Evolutionary conservation across 257 asterid genomes (phyloP).

Genomic region (Primulina huaijiensis): DNA sequence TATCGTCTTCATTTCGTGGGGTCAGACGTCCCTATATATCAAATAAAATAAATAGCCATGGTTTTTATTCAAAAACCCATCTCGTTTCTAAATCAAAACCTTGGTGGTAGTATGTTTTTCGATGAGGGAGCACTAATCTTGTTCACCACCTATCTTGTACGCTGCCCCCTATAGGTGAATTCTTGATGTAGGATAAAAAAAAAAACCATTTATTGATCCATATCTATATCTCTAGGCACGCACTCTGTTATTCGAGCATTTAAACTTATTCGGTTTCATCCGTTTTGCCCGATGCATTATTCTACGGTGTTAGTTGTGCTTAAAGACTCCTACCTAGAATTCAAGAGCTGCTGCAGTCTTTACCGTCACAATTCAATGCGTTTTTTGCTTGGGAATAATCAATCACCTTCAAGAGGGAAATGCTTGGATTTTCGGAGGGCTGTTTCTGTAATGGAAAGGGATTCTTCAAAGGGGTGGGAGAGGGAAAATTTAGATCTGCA

Average conservation of each 20-base stretch:
- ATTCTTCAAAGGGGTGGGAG: slow-evolving; percentile 24
- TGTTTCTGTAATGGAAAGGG: slow-evolving; percentile 25
- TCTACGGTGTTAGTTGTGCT: background rate
- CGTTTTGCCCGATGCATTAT: background rate
- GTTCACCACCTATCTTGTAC: slow-evolving; percentile 34
- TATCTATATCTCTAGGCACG: background rate
- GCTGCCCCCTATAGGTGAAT: background rate
- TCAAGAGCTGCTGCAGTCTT: background rate
- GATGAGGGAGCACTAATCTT: slow-evolving; percentile 34
- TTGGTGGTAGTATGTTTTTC: slow-evolving; percentile 35
- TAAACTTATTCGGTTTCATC: background rate
- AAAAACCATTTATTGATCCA: background rate
- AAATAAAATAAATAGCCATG: no score
- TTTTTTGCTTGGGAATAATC: background rate
- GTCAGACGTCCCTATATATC: background rate
- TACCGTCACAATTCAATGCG: background rate
- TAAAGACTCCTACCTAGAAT: background rate
- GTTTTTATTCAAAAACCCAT: background rate
- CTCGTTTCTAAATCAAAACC: slow-evolving; percentile 25
- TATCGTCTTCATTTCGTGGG: slow-evolving; percentile 24
- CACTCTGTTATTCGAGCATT: background rate
- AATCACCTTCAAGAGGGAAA: background rate
- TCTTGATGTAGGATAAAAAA: background rate
- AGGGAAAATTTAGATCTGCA: slow-evolving; percentile 33
- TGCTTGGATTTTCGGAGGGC: background rate